Conservation (phyloP, 495 filamentous ascomycete species). For the Podospora pseudopauciseta region DNA sequence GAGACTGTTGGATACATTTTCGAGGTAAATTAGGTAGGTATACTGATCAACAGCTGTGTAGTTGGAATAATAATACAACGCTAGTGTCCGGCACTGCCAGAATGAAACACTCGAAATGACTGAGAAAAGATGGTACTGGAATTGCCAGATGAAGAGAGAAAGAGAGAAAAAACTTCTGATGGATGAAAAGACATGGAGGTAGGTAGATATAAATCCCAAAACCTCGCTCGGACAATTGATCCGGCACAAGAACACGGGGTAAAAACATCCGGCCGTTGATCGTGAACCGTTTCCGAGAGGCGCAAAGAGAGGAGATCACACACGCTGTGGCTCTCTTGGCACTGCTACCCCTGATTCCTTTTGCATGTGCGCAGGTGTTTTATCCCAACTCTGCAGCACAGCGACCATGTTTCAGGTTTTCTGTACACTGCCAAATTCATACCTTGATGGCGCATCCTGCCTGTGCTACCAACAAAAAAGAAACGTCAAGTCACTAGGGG, state of each 20-base stretch:
- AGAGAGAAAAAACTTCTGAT: neutral
- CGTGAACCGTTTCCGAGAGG: neutral
- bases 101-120: neutral
- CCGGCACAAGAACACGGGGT: neutral
- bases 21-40: neutral
- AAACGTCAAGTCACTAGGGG: neutral
- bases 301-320: neutral
- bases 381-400: neutral
- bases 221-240: neutral
- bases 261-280: neutral
- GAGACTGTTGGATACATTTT: slow-evolving; percentile 1
- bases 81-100: slow-evolving; percentile 10
- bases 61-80: neutral
- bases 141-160: slow-evolving; percentile 3
- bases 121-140: neutral
- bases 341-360: neutral
- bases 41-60: neutral
- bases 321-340: neutral
- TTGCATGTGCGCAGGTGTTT: neutral
- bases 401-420: neutral
- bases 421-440: neutral
- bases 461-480: neutral
- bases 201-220: neutral
- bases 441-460: neutral
- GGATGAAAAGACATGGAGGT: neutral